These are phyloP conservation scores for Collybia nuda DNA, from an alignment of 768 basidiomycete species.

Conservation along the genomic window DNA sequence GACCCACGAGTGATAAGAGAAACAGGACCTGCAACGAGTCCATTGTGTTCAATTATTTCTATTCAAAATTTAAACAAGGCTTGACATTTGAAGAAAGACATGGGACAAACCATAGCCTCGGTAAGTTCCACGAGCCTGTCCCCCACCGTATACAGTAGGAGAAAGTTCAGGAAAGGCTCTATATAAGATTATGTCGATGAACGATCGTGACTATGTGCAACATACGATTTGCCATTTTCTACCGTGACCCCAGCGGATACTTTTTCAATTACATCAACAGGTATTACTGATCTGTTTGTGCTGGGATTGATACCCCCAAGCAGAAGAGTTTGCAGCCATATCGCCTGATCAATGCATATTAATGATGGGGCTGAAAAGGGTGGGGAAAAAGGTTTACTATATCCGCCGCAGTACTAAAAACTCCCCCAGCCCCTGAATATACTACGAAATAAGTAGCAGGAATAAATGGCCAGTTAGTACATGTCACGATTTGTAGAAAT, in stretches of 20 bases:
- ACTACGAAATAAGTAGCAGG: constrained; percentile 14
- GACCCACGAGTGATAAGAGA: background rate
- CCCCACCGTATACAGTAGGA: constrained; percentile 24
- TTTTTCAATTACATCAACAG: constrained; percentile 5
- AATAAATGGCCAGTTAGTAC: no score
- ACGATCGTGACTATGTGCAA: background rate
- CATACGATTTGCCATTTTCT: background rate
- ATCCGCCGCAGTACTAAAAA: constrained; percentile 25
- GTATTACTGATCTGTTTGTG: constrained; percentile 22
- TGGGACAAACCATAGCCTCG: constrained; percentile 20
- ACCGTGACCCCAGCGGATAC: background rate
- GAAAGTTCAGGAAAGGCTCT: constrained; percentile 21
- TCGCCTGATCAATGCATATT: constrained; percentile 10
- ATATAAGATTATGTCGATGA: background rate
- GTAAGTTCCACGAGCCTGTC: constrained; percentile 18
- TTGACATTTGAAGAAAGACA: background rate
- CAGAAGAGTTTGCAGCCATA: constrained; percentile 28
- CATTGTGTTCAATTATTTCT: constrained; percentile 15
- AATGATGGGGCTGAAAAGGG: no score
- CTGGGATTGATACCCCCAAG: constrained; percentile 20
- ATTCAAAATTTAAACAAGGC: background rate
- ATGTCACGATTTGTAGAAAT: no score
- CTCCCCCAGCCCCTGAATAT: constrained; percentile 22
- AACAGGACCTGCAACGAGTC: constrained; percentile 1
- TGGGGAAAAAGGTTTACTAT: constrained; percentile 12